phyloP scores from a whole-genome alignment of 129 eudicot genomes.

The Saposhnikovia divaricata region DNA sequence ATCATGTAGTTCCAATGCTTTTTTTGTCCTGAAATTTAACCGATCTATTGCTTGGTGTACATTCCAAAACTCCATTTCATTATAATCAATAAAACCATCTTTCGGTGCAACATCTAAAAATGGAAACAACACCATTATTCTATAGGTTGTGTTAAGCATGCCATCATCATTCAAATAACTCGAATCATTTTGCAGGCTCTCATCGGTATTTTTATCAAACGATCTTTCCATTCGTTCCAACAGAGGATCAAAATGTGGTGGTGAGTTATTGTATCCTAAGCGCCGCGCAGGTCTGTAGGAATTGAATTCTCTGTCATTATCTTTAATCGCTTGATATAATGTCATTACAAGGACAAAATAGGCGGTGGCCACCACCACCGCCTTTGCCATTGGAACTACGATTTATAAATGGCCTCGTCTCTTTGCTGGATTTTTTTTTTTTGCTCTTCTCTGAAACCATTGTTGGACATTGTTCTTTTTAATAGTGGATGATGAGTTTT shows the following conservation, averaged over 20 bases:
- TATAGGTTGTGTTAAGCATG: slow-evolving; percentile 14
- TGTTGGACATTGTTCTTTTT: neutral
- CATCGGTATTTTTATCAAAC: neutral
- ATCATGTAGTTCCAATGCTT: slow-evolving; percentile 17
- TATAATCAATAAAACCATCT: slow-evolving; percentile 19
- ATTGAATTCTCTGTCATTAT: neutral
- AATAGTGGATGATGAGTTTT: neutral
- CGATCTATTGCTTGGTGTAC: slow-evolving; percentile 16
- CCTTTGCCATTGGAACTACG: slow-evolving; percentile 20
- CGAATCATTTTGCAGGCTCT: neutral
- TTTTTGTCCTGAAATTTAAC: slow-evolving; percentile 15
- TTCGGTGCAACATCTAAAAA: slow-evolving; percentile 13
- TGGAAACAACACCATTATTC: slow-evolving; percentile 27
- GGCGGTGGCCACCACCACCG: slow-evolving; percentile 32
- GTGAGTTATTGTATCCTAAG: neutral
- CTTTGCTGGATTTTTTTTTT: neutral
- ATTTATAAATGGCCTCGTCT: neutral
- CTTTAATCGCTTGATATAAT: neutral
- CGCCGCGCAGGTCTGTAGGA: slow-evolving; percentile 3
- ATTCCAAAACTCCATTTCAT: slow-evolving; percentile 30
- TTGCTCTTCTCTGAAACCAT: neutral
- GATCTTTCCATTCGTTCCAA: slow-evolving; percentile 8
- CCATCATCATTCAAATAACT: slow-evolving; percentile 15
- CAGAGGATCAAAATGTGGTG: slow-evolving; percentile 24
- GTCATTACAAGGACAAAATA: slow-evolving; percentile 7